Base-by-base conservation (phyloP, 1,284 basidiomycete species). In the Peniophora sp. region DNA sequence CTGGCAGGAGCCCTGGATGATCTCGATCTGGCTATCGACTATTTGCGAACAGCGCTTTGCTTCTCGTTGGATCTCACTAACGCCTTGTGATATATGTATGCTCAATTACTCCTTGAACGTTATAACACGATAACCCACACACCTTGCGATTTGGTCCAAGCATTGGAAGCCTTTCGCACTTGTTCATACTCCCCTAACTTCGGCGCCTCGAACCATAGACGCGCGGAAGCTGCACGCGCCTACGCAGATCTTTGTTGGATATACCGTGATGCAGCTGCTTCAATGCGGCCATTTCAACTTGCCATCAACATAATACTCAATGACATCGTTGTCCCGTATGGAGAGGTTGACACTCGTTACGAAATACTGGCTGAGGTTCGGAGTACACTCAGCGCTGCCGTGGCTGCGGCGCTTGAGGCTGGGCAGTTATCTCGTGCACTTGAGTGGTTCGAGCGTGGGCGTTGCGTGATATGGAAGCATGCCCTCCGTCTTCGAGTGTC, bases 381-480 rank as follows among this genome's bases (percentile, higher is more conserved):
- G 2, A 34, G 24, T 3, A n/a, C 49, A 6, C 50, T 49, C n/a
- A 46, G 39, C 12, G 46, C 51, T 16, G 54, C 54, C 14, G 54
- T 47, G 3, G 53, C 46, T 12, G 39, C 47, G 16, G 56, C 56
- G 1, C 51, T 56, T 17, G 17, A 12, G 2, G 14, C 17, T 2
- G 16, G 39, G 10, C 12, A 50, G 1, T 39, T 19, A 16, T 39
- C 52, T 14, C 27, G 23, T 3, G 60, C 60, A 3, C n/a, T 63
- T 3, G 59, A 61, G 43, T 61, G 59, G 56, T 48, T 59, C 1
- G 61, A 63, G 45, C 46, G 59, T 36, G 60, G 59, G n/a, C 51
- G 60, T 5, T 57, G 52, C 3, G 53, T 63, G 20, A 51, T 61
- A 35, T 62, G 61, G 60, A 48, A 51, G 11, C 58, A 61, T 36